Conservation (phyloP, 768 basidiomycete genomes). For the Phanerodontia chrysosporium region DNA sequence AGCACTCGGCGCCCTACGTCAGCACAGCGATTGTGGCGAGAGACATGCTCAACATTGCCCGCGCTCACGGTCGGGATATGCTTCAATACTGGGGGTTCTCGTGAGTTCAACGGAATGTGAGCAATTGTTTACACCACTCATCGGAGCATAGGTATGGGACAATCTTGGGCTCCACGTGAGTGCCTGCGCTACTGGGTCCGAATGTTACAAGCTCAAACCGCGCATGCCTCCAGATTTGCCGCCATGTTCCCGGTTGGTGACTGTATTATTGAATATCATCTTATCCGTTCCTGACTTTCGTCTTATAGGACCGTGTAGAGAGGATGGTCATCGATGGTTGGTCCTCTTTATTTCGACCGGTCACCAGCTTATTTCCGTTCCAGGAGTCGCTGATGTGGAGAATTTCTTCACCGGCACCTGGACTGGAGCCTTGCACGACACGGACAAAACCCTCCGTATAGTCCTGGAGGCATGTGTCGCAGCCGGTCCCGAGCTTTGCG, state of each 20-base stretch:
- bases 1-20: conserved; percentile 14
- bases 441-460: conserved; percentile 12
- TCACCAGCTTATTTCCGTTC: background rate
- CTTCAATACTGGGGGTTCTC: conserved; percentile 29
- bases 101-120: no score
- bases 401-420: conserved; percentile 19
- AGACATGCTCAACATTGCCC: conserved; percentile 28
- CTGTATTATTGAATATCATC: background rate
- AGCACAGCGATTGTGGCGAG: conserved; percentile 26
- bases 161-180: conserved; percentile 16
- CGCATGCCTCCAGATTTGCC: conserved; percentile 21
- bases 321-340: conserved; percentile 27
- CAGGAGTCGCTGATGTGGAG: conserved; percentile 25
- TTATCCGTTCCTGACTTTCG: background rate
- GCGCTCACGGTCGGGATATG: conserved; percentile 26
- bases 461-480: conserved; percentile 18
- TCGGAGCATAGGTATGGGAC: conserved; percentile 22
- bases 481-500: conserved; percentile 22
- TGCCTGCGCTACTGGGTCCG: background rate
- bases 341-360: no score
- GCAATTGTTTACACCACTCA: no score
- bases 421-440: conserved; percentile 11
- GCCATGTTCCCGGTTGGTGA: conserved; percentile 26
- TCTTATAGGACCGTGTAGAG: conserved; percentile 24
- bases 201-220: no score